Evolutionary conservation across 805 yeast species (phyloP).

Genomic region (Candida multigemmis): DNA sequence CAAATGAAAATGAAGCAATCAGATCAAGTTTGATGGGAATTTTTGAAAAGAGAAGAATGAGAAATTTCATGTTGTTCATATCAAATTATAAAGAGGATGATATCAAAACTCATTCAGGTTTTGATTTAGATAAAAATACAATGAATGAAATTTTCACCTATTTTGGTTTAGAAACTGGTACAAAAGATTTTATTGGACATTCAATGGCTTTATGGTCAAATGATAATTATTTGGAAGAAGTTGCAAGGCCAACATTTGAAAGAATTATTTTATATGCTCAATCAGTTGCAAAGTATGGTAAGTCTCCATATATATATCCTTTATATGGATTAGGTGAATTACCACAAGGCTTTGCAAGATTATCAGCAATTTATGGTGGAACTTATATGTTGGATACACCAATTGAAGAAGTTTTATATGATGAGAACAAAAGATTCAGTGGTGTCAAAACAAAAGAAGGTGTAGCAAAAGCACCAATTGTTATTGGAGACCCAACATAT

Average conservation of each 20-base stretch:
- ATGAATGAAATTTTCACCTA: conserved; percentile 87
- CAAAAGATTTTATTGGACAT: conserved; percentile 95
- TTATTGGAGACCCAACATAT: conserved; percentile 96
- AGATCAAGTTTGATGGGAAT: conserved; percentile 90
- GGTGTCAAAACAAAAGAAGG: conserved; percentile 94
- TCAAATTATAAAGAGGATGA: conserved; percentile 75
- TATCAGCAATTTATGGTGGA: conserved; percentile 96
- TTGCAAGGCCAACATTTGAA: conserved; percentile 87
- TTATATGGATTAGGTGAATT: conserved; percentile 94
- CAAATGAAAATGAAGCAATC: conserved; percentile 86
- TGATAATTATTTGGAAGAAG: conserved; percentile 80
- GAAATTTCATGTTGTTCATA: conserved; percentile 82
- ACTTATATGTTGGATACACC: conserved; percentile 98
- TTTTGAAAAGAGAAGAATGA: conserved; percentile 93
- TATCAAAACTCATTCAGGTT: conserved; percentile 71
- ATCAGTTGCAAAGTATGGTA: conserved; percentile 90
- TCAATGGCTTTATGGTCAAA: conserved; percentile 97
- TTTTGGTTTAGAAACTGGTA: conserved; percentile 86
- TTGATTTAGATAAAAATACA: conserved; percentile 77
- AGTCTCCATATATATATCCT: conserved; percentile 94
- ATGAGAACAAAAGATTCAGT: conserved; percentile 52
- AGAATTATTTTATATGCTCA: conserved; percentile 78
- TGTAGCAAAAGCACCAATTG: conserved; percentile 81
- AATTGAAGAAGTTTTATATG: conserved; percentile 77
- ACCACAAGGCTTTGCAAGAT: conserved; percentile 98